Conservation (phyloP, 2,329 filamentous ascomycete genomes). For the Aureobasidium sp. region DNA sequence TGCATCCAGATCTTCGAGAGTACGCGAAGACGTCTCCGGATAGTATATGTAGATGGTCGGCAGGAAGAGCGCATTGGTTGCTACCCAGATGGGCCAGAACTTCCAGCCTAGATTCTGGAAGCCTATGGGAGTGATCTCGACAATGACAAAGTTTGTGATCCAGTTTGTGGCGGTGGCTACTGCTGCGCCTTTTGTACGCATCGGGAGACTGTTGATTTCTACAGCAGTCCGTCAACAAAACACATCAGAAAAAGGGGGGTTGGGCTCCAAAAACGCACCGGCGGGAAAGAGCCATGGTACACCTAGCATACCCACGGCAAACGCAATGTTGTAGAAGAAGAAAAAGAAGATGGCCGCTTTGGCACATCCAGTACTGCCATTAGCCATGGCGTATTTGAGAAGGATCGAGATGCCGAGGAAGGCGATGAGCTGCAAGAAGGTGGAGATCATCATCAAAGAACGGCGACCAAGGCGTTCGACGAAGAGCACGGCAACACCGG, state of each 20-base stretch:
- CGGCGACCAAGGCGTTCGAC: conserved; percentile 49
- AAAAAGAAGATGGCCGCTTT: conserved; percentile 44
- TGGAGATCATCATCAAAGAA: conserved; percentile 54
- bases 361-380: conserved; percentile 27
- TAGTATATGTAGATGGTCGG: conserved; percentile 39
- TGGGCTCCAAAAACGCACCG: background rate
- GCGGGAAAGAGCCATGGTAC: conserved; percentile 22
- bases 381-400: conserved; percentile 34
- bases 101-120: conserved; percentile 30
- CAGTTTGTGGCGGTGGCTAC: conserved; percentile 47
- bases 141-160: conserved; percentile 35
- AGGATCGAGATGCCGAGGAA: conserved; percentile 47
- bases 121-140: conserved; percentile 40
- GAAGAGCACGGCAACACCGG: conserved; percentile 40
- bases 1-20: conserved; percentile 26
- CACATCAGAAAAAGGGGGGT: background rate
- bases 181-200: conserved; percentile 44
- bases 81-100: conserved; percentile 25
- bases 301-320: conserved; percentile 45
- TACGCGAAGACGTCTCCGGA: conserved; percentile 25
- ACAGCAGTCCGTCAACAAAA: conserved; percentile 34
- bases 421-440: conserved; percentile 46
- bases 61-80: conserved; percentile 34
- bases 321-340: conserved; percentile 50
- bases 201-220: conserved; percentile 45